A percentile compares a stretch with the other conserved stretches of the same genome.
Conservation (phyloP, 2,329 filamentous ascomycete genomes). For the Cladophialophora yegresii region DNA sequence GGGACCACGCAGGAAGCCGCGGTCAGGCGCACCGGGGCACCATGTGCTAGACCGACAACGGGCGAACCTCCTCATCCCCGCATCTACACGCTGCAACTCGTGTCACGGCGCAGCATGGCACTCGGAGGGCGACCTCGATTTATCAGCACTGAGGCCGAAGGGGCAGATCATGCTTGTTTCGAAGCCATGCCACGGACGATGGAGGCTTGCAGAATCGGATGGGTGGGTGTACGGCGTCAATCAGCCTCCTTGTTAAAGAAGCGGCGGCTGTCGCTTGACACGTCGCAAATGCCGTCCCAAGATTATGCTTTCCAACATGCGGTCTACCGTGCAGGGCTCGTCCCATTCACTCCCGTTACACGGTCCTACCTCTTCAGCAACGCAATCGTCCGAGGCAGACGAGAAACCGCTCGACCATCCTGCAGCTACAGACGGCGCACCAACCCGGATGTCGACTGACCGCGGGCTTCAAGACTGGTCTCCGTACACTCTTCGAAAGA, state of each 20-base stretch:
- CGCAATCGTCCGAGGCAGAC: background rate
- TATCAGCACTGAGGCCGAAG: background rate
- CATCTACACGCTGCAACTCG: background rate
- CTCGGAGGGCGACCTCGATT: background rate
- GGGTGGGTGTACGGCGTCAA: background rate
- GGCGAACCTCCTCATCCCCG: background rate
- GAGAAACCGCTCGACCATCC: background rate
- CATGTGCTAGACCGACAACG: conserved; percentile 3
- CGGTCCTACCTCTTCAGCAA: background rate
- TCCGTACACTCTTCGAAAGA: conserved; percentile 18
- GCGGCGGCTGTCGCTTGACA: background rate
- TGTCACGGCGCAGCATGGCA: background rate
- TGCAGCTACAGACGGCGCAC: background rate
- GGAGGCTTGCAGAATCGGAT: background rate
- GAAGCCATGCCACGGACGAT: background rate
- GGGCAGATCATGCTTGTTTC: background rate
- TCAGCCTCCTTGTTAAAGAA: background rate
- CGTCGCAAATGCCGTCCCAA: background rate
- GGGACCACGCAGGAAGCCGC: background rate
- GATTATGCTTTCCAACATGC: background rate
- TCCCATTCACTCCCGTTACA: background rate
- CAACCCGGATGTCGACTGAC: conserved; percentile 37
- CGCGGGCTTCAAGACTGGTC: conserved; percentile 17
- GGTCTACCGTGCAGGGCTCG: background rate
- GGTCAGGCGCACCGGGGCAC: background rate